A percentile compares a stretch with the other conserved stretches of the same genome.
Conservation (phyloP, 1,139 yeast species). For the Yamadazyma friedrichii region DNA sequence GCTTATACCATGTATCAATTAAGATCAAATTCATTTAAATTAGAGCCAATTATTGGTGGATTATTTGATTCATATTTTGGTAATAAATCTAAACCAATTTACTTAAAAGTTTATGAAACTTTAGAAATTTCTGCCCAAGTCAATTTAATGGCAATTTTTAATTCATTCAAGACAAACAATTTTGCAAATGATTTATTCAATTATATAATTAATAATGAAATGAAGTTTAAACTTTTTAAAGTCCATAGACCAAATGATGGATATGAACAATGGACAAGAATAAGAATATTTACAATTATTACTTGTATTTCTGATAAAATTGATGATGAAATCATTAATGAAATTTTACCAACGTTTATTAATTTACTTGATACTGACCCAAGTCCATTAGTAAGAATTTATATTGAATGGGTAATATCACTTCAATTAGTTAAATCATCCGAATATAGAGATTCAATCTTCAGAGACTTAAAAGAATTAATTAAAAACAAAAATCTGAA, state of each 20-base stretch:
- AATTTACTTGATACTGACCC: slow-evolving; percentile 49
- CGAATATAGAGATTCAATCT: slow-evolving; percentile 17
- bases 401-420: slow-evolving; percentile 77
- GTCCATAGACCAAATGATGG: slow-evolving; percentile 63
- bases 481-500: slow-evolving; percentile 22
- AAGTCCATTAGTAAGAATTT: slow-evolving; percentile 73
- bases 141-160: slow-evolving; percentile 45
- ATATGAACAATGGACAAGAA: slow-evolving; percentile 64
- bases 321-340: slow-evolving; percentile 13
- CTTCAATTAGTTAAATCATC: slow-evolving; percentile 25
- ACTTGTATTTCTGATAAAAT: slow-evolving; percentile 33
- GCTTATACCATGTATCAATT: slow-evolving; percentile 53
- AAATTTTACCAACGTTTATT: slow-evolving; percentile 23
- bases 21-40: slow-evolving; percentile 52
- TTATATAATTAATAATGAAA: slow-evolving; percentile 40
- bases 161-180: slow-evolving; percentile 25
- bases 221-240: slow-evolving; percentile 39
- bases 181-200: slow-evolving; percentile 44
- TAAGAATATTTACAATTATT: slow-evolving; percentile 56
- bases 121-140: slow-evolving; percentile 60
- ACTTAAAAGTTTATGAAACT: slow-evolving; percentile 53
- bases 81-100: slow-evolving; percentile 32
- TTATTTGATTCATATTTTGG: slow-evolving; percentile 43
- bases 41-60: slow-evolving; percentile 57
- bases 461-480: slow-evolving; percentile 18